Conservation (phyloP, 805 yeast species). For the Isabelozyma gotoi region DNA sequence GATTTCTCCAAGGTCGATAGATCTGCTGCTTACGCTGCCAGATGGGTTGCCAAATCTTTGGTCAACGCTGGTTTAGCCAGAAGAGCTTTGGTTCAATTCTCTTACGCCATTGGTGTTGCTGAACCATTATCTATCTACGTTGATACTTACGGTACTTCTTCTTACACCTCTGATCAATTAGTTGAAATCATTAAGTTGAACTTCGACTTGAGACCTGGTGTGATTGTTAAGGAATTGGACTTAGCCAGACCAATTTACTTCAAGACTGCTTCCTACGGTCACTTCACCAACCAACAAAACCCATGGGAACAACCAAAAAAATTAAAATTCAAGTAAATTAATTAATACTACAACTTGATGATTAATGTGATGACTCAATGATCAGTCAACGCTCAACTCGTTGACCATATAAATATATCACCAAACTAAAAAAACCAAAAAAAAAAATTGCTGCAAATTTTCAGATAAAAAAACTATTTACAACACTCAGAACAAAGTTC, state of each 20-base stretch:
- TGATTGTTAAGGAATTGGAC: constrained; percentile 91
- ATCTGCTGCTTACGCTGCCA: constrained; percentile 99
- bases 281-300: constrained; percentile 98
- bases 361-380: constrained; percentile 45
- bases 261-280: constrained; percentile 99
- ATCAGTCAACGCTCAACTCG: constrained; percentile 48
- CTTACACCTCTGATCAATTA: constrained; percentile 83
- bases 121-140: constrained; percentile 98
- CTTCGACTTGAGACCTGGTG: constrained; percentile 99
- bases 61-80: constrained; percentile 92
- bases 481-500: constrained; percentile 4
- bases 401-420: constrained; percentile 20
- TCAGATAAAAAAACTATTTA: background rate
- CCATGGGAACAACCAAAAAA: constrained; percentile 98
- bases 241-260: constrained; percentile 98
- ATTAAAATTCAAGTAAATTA: constrained; percentile 39
- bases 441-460: constrained; percentile 1
- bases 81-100: constrained; percentile 97
- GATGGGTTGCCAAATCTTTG: constrained; percentile 99
- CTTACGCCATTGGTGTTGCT: constrained; percentile 99
- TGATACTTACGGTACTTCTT: constrained; percentile 97
- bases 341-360: constrained; percentile 23
- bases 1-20: constrained; percentile 99
- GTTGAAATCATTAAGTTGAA: constrained; percentile 88
- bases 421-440: constrained; percentile 1